These are phyloP conservation scores for Spathaspora boniae DNA, from an alignment of 805 yeast genomes.

Conservation along the genomic window DNA sequence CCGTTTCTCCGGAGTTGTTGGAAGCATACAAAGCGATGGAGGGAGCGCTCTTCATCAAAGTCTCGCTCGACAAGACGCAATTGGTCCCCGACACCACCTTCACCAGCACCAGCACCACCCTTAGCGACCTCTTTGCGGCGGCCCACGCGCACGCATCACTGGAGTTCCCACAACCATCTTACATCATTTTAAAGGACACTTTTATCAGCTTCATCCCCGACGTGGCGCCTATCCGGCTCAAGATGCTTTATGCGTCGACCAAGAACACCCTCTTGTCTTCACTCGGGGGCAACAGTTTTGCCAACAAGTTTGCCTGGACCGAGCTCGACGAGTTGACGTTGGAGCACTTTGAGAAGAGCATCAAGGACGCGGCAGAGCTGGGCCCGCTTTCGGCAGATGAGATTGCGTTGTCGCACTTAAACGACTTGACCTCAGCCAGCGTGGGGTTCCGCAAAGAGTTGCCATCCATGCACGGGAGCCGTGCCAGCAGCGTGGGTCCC, in stretches of 20 bases:
- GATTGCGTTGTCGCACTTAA: conserved; percentile 43
- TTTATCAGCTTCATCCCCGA: conserved; percentile 90
- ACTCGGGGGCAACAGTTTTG: conserved; percentile 60
- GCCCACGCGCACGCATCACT: conserved; percentile 20
- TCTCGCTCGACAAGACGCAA: conserved; percentile 31
- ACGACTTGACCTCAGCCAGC: conserved; percentile 25
- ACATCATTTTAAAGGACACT: conserved; percentile 30
- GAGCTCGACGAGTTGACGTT: conserved; percentile 51
- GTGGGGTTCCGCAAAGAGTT: conserved; percentile 25
- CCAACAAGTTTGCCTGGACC: conserved; percentile 49
- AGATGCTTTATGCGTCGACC: conserved; percentile 93
- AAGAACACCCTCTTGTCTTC: conserved; percentile 72
- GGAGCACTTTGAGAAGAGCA: conserved; percentile 39
- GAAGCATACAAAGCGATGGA: conserved; percentile 20
- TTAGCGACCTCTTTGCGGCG: conserved; percentile 16
- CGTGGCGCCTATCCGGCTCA: conserved; percentile 69
- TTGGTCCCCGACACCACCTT: conserved; percentile 27
- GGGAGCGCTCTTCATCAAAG: conserved; percentile 28
- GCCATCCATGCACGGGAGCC: conserved; percentile 30
- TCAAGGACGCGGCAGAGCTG: conserved; percentile 19
- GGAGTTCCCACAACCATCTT: conserved; percentile 35
- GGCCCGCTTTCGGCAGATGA: conserved; percentile 62
- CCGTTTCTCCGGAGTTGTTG: conserved; percentile 29
- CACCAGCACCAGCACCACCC: conserved; percentile 11
- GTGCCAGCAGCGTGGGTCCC: too few species aligned